Percentiles rank a stretch among this genome's conserved stretches.
Conservation (phyloP, 371 early-diverging fungal species). For the Mucor velutinosus region DNA sequence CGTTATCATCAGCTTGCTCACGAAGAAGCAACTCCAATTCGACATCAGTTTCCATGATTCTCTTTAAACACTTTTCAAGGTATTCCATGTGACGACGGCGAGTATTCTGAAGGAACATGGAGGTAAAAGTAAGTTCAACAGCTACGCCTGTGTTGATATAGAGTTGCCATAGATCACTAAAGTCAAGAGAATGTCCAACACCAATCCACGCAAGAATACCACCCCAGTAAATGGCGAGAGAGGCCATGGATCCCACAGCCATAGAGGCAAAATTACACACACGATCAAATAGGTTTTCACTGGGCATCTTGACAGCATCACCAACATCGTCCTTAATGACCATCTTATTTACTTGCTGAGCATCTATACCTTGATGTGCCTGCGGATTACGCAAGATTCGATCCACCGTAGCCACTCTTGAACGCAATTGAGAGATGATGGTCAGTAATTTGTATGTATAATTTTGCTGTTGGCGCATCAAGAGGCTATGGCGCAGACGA, state of each 20-base stretch:
- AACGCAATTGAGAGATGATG: constrained; percentile 17
- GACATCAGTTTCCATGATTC: constrained; percentile 10
- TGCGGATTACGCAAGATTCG: constrained; percentile 2
- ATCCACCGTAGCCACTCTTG: constrained; percentile 9
- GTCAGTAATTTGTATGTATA: constrained; percentile 5
- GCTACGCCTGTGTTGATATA: constrained; percentile 28
- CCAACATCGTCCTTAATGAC: constrained; percentile 6
- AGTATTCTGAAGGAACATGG: constrained; percentile 27
- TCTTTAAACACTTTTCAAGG: constrained; percentile 15
- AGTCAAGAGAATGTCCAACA: constrained; percentile 15
- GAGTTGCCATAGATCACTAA: constrained; percentile 24
- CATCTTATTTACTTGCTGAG: background rate
- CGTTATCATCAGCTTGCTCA: constrained; percentile 2
- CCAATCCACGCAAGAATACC: constrained; percentile 25
- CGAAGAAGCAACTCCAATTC: constrained; percentile 19
- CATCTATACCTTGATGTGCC: too few relatives aligned
- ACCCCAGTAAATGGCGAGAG: constrained; percentile 7
- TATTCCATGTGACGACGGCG: constrained; percentile 26
- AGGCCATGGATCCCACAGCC: constrained; percentile 15
- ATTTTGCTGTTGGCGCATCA: constrained; percentile 32
- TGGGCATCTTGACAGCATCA: constrained; percentile 17
- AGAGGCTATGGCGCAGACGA: background rate
- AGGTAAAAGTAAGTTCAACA: constrained; percentile 21
- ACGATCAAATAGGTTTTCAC: constrained; percentile 17
- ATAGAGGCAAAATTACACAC: constrained; percentile 17